Evolutionary conservation across 176 grass and related monocot species (phyloP).

Genomic region (Bolboschoenus planiculmis): DNA sequence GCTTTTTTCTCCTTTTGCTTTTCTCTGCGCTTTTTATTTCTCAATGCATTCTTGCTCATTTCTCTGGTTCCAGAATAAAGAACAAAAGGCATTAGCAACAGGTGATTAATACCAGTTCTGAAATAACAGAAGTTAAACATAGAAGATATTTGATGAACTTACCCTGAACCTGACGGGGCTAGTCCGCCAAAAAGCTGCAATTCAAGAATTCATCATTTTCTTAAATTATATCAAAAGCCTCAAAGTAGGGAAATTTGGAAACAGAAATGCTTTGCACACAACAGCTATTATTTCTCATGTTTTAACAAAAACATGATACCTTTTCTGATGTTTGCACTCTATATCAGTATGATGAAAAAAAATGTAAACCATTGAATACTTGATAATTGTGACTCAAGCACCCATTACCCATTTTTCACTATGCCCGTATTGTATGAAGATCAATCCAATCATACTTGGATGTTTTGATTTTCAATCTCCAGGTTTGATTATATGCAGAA

Average conservation of each 20-base stretch:
- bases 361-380: not conserved
- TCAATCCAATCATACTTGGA: not conserved
- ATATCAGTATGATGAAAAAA: not conserved
- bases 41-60: constrained; percentile 94
- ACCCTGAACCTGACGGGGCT: constrained; percentile 66
- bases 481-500: not conserved
- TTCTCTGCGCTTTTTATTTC: constrained; percentile 93
- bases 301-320: not conserved
- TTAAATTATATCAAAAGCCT: not conserved
- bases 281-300: not conserved
- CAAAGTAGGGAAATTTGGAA: not conserved
- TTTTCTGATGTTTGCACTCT: not conserved
- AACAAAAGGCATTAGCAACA: not conserved
- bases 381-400: too few species aligned
- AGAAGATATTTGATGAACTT: constrained; percentile 28
- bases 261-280: not conserved
- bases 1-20: constrained; percentile 86
- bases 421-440: not conserved
- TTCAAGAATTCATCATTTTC: constrained; percentile 11
- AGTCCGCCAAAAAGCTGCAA: constrained; percentile 83
- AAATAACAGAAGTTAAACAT: not conserved
- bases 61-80: constrained; percentile 34
- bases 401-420: not conserved
- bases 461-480: not conserved
- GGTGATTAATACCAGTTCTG: not conserved